phyloP scores from a whole-genome alignment of 2,329 filamentous ascomycete species.

The Coniochaeta hoffmannii region DNA sequence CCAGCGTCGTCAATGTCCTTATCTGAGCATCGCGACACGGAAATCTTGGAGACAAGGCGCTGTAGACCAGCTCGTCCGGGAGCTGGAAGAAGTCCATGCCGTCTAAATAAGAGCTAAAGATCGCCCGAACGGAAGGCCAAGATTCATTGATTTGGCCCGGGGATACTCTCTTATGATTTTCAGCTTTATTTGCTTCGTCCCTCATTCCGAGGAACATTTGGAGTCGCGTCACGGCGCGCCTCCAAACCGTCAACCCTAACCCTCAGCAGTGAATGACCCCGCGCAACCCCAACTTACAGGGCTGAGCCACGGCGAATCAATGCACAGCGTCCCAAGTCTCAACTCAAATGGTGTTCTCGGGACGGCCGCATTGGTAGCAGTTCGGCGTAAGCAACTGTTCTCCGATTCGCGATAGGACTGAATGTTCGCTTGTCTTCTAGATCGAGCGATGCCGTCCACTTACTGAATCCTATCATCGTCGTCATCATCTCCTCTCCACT shows the following conservation, averaged over 20 bases:
- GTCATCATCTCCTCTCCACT: background rate
- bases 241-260: too few species aligned
- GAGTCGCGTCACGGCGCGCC: background rate
- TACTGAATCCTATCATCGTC: background rate
- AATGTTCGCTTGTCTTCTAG: background rate
- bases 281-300: background rate
- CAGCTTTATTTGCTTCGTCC: too few species aligned
- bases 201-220: too few species aligned
- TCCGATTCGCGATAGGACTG: background rate
- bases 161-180: too few species aligned
- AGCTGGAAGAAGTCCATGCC: slow-evolving; percentile 38
- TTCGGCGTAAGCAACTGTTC: background rate
- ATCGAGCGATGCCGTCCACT: background rate
- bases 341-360: background rate
- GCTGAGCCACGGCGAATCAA: background rate
- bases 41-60: slow-evolving; percentile 38
- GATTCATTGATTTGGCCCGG: too few species aligned
- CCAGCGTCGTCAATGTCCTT: slow-evolving; percentile 46
- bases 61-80: slow-evolving; percentile 42
- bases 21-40: slow-evolving; percentile 54
- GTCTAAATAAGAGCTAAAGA: background rate
- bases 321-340: background rate
- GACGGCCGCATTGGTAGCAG: background rate
- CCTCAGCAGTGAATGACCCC: background rate
- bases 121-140: too few species aligned